These are phyloP conservation scores for Lagenidium sp. DNA, from an alignment of 352 stramenopile species.

Conservation along the genomic window DNA sequence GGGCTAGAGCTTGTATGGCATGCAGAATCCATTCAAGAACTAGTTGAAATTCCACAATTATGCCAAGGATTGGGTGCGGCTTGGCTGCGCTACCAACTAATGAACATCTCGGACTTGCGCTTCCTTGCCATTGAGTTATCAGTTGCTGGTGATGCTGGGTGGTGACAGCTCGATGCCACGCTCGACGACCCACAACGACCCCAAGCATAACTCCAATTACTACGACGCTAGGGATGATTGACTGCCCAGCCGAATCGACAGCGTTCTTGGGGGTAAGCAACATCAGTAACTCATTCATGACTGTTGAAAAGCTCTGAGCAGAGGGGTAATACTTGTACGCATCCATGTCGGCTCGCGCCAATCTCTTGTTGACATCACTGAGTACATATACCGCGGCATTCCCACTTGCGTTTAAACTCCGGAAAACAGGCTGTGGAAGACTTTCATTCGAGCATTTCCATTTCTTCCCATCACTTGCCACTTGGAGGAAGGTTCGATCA, in stretches of 20 bases:
- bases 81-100: no score
- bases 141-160: constrained; percentile 11
- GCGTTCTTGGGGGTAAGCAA: constrained; percentile 15
- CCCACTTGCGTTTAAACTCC: no score
- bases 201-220: constrained; percentile 13
- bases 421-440: constrained; percentile 25
- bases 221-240: constrained; percentile 9
- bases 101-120: no score
- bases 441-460: constrained; percentile 40
- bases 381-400: constrained; percentile 15
- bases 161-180: constrained; percentile 13
- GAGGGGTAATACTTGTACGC: constrained; percentile 14
- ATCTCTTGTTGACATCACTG: background rate
- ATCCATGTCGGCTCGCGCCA: constrained; percentile 9
- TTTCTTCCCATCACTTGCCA: constrained; percentile 9
- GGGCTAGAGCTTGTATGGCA: constrained; percentile 22
- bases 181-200: constrained; percentile 14
- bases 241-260: constrained; percentile 10
- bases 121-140: constrained; percentile 1
- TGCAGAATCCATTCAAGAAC: constrained; percentile 35
- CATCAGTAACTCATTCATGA: constrained; percentile 4
- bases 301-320: background rate
- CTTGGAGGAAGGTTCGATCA: constrained; percentile 27
- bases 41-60: constrained; percentile 35
- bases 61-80: constrained; percentile 28